Evolutionary conservation across 2,329 filamentous ascomycete species (phyloP), one percentile per base, ranked within the genome.

Genomic region (Lecanicillium sp.): DNA sequence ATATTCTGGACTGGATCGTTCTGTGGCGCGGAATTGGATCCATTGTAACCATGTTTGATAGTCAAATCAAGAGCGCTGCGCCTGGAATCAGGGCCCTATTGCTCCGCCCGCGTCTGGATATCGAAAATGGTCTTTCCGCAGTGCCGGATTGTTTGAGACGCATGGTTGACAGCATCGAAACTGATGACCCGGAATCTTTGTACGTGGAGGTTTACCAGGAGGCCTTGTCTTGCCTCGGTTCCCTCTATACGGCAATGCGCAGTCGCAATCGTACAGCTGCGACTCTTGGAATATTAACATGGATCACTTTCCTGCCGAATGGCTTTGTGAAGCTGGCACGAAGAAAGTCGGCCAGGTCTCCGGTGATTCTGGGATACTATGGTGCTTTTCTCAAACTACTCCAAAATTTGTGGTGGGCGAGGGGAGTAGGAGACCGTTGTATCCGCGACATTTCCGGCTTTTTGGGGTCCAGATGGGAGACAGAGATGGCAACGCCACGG

Each of bases 1-100:
- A 73, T 55, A 69, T 79, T 26, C 59, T 79, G 37, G 72, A 79
- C 56, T 80, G 77, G 77, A 74, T 79, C 61, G 54, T 71, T 2
- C 66, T 80, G 12, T 80, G 76, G 75, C 66, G 69, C 9, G 77
- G 77, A 7, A 78, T 68, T 17, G 6, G 17, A 6, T 29, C n/a
- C 26, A 21, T 42, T 7, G 20, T 29, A 7, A 29, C 3, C 14
- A 5, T 29, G 7, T 32, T 20, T n/a, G 23, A n/a, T 15, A n/a
- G 14, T n/a, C 6, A n/a, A 15, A 35, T 9, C 17, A n/a, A n/a
- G 14, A n/a, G 17, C 32, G 14, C 6, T n/a, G 32, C n/a, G 17
- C 14, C 5, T 35, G 14, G 8, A n/a, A 15, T 35, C 32, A 15
- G n/a, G n/a, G n/a, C n/a, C 14, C 17, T 35, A n/a, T 35, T 35